These are phyloP conservation scores for Debaryomyces maramus DNA, from an alignment of 805 yeast species.

Conservation along the genomic window DNA sequence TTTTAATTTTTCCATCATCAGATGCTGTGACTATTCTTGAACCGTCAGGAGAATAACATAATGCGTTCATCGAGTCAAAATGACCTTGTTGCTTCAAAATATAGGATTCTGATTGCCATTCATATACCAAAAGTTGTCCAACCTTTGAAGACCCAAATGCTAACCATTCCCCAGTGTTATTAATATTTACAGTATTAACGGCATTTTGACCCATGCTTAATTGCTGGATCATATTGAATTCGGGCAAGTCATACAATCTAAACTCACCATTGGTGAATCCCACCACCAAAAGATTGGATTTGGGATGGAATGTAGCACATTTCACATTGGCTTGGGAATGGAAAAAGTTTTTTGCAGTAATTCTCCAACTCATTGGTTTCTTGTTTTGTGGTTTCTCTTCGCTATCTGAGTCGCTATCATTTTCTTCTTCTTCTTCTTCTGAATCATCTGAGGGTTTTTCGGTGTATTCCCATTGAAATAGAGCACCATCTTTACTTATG, in stretches of 20 bases:
- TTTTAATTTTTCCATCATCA: slow-evolving; percentile 94
- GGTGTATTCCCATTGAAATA: slow-evolving; percentile 87
- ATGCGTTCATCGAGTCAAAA: slow-evolving; percentile 81
- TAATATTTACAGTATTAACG: slow-evolving; percentile 77
- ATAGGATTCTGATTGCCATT: slow-evolving; percentile 98
- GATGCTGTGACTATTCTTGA: slow-evolving; percentile 88
- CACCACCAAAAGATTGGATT: slow-evolving; percentile 70
- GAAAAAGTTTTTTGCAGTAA: slow-evolving; percentile 73
- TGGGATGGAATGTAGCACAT: slow-evolving; percentile 82
- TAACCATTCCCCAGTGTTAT: slow-evolving; percentile 91
- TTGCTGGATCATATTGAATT: slow-evolving; percentile 77
- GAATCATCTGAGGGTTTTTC: slow-evolving; percentile 51
- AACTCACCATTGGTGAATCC: slow-evolving; percentile 92
- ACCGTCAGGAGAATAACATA: slow-evolving; percentile 94
- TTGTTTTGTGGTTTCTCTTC: slow-evolving; percentile 32
- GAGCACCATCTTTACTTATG: slow-evolving; percentile 90
- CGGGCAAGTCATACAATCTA: slow-evolving; percentile 84
- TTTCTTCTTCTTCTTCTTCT: slow-evolving; percentile 39
- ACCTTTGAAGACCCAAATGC: slow-evolving; percentile 88
- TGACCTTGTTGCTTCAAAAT: slow-evolving; percentile 96
- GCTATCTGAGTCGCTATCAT: slow-evolving; percentile 20
- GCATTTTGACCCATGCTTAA: slow-evolving; percentile 90
- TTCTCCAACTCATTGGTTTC: slow-evolving; percentile 69
- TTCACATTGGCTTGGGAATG: slow-evolving; percentile 68
- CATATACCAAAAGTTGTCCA: slow-evolving; percentile 95